Evolutionary conservation across 2,329 filamentous ascomycete species (phyloP).

Genomic region (Akanthomyces dipterigenus): DNA sequence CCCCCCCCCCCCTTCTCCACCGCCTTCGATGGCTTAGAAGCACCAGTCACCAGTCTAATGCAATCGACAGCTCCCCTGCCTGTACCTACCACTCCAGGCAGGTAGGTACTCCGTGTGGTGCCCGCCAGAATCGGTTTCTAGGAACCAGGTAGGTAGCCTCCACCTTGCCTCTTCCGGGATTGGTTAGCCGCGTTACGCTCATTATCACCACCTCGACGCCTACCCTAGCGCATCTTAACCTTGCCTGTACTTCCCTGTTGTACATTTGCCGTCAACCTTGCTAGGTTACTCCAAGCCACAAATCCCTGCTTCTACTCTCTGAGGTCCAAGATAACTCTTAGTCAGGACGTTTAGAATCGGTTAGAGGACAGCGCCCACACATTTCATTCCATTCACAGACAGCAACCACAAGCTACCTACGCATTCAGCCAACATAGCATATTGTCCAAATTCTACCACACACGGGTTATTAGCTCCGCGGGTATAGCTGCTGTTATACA

Average conservation of each 20-base stretch:
- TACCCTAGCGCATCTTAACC: not conserved
- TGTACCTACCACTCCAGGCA: too few relatives aligned
- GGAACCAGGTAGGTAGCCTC: too few relatives aligned
- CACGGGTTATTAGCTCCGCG: not conserved
- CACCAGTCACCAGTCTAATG: too few relatives aligned
- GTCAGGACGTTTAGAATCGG: not conserved
- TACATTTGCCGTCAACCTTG: not conserved
- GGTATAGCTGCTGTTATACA: constrained; percentile 10
- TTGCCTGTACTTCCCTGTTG: not conserved
- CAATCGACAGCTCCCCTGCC: not conserved
- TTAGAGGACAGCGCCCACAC: not conserved
- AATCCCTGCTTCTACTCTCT: not conserved
- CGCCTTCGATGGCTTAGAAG: too few relatives aligned
- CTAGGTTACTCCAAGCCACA: not conserved
- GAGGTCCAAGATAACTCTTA: too few relatives aligned
- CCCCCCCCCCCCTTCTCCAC: too few relatives aligned
- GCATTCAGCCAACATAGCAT: not conserved
- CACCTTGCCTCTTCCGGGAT: not conserved
- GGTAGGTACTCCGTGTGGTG: not conserved
- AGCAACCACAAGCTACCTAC: not conserved
- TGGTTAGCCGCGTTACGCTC: not conserved
- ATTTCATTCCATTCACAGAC: not conserved
- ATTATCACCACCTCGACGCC: not conserved
- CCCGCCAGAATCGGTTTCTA: not conserved
- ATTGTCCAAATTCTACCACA: not conserved